Evolutionary conservation across 1,284 basidiomycete species (phyloP).

Genomic region (Coniophora puteana): DNA sequence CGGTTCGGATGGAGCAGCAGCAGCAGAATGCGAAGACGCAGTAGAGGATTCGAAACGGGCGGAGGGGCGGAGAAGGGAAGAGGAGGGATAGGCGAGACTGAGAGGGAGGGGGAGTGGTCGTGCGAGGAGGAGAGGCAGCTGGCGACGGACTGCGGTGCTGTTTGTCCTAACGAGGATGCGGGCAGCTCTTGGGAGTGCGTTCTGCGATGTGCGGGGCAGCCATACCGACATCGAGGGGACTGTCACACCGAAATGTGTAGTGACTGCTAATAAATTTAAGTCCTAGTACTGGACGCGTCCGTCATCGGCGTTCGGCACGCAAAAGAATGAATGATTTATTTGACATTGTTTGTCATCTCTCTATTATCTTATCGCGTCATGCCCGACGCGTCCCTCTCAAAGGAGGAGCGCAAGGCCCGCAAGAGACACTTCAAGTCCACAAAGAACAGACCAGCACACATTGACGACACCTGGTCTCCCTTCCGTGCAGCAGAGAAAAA

Average conservation of each 20-base stretch:
- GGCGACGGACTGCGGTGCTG: conserved; percentile 37
- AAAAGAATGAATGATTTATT: conserved; percentile 14
- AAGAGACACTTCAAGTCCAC: conserved; percentile 56
- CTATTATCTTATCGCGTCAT: conserved; percentile 2
- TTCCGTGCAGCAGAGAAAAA: conserved; percentile 75
- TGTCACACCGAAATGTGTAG: neutral
- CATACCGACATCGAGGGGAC: conserved; percentile 53
- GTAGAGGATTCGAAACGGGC: conserved; percentile 13
- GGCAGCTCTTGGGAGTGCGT: too few relatives aligned
- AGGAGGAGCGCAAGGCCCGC: too few relatives aligned
- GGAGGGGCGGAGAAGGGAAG: conserved; percentile 17
- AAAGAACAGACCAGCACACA: conserved; percentile 41
- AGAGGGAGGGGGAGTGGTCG: conserved; percentile 10
- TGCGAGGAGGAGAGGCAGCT: conserved; percentile 22
- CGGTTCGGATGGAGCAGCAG: conserved; percentile 31
- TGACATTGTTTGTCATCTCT: conserved; percentile 25
- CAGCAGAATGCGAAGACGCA: conserved; percentile 8
- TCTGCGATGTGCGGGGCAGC: conserved; percentile 49
- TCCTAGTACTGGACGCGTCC: neutral
- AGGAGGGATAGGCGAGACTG: conserved; percentile 13
- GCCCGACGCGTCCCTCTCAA: neutral
- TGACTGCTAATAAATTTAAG: conserved; percentile 6
- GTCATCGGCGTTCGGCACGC: conserved; percentile 12
- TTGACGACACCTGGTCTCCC: conserved; percentile 57
- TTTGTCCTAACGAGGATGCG: too few relatives aligned